A percentile compares a stretch with the other conserved stretches of the same genome.
Conservation (phyloP, 78 protist species). For the Dictyostelium firmibasis region DNA sequence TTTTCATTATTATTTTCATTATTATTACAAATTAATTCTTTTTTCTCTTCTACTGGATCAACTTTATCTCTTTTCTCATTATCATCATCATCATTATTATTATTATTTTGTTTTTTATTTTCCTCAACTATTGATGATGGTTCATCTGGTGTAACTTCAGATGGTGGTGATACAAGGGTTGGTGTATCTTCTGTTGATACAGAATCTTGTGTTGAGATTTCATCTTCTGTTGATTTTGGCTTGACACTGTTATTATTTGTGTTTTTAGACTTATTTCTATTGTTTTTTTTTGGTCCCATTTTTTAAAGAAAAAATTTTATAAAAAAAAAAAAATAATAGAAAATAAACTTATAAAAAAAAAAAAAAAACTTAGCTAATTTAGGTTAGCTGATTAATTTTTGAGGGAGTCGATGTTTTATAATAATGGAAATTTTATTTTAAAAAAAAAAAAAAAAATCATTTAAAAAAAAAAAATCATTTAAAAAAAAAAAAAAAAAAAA, state of each 20-base stretch:
- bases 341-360: not conserved
- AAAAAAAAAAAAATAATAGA: not conserved
- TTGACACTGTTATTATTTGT: not conserved
- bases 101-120: not conserved
- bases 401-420: not conserved
- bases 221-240: not conserved
- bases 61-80: not conserved
- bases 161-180: not conserved
- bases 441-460: no score
- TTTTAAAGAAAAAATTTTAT: not conserved
- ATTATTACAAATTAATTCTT: not conserved
- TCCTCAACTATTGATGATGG: not conserved
- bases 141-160: not conserved
- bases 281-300: conserved; percentile 6
- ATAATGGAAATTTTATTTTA: not conserved
- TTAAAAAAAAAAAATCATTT: not conserved
- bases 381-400: not conserved
- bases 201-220: not conserved
- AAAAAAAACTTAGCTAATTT: not conserved
- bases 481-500: not conserved
- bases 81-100: no score
- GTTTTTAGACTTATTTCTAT: not conserved
- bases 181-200: not conserved
- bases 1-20: not conserved
- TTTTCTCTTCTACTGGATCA: not conserved